These are phyloP conservation scores for Delonix regia DNA, from an alignment of 306 rosid genomes.

Conservation along the genomic window DNA sequence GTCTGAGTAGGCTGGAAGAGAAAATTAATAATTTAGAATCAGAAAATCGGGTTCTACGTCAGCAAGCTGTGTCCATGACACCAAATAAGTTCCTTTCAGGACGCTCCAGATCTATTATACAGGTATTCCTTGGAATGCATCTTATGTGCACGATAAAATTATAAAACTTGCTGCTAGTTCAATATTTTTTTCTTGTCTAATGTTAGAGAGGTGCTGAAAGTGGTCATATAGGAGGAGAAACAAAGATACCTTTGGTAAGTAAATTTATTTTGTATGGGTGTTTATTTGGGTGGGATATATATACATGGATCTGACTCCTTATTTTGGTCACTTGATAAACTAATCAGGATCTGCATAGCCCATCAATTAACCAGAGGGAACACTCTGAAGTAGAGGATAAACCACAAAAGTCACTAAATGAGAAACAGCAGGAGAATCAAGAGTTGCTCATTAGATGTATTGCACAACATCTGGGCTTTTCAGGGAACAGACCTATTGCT, in stretches of 20 bases:
- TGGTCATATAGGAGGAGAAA: conserved; percentile 59
- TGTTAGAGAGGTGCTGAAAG: conserved; percentile 77
- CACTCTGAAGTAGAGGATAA: conserved; percentile 51
- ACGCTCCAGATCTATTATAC: conserved; percentile 76
- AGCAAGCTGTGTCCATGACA: conserved; percentile 84
- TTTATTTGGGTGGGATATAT: conserved; percentile 24
- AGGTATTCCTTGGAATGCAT: conserved; percentile 51
- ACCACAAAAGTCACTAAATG: conserved; percentile 56
- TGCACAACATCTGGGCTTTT: conserved; percentile 58
- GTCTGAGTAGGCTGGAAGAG: conserved; percentile 71
- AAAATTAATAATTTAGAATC: conserved; percentile 76
- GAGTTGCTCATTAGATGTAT: conserved; percentile 57
- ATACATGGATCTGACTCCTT: conserved; percentile 35
- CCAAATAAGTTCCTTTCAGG: conserved; percentile 80
- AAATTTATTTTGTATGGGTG: conserved; percentile 28
- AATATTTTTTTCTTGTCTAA: conserved; percentile 38
- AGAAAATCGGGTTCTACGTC: conserved; percentile 78
- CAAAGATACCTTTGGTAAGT: conserved; percentile 66
- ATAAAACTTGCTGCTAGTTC: conserved; percentile 29
- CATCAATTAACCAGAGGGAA: conserved; percentile 67
- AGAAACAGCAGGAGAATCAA: conserved; percentile 65
- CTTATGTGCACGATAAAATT: conserved; percentile 20
- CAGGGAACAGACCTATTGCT: conserved; percentile 59
- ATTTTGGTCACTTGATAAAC: conserved; percentile 40
- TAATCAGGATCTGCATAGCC: conserved; percentile 64